Base-by-base conservation (phyloP, 2,329 filamentous ascomycete species). In the Hymenoscyphus salicellus region DNA sequence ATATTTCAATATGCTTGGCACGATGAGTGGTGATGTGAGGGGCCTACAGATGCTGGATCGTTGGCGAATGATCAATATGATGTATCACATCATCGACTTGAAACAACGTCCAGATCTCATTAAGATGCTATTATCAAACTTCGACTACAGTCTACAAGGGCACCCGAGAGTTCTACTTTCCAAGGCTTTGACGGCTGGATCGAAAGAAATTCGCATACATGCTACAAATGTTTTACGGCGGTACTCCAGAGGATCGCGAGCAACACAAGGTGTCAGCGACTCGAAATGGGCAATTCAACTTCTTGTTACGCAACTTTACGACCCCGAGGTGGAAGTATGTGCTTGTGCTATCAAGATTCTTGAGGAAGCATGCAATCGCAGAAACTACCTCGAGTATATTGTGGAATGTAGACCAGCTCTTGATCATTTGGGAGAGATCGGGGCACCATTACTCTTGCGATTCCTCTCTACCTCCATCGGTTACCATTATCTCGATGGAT, bases 41-140 rank as follows among this genome's bases (percentile, higher is more conserved):
- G 95, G 95, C 0, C 83, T 98, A 28, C 87, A 90, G 66, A 94
- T 99, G 79, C 86, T 99, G 74, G 94, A 98, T 76, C 84, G 92
- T 72, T 98, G 95, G 94, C 92, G 93, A 72, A 96, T 99, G 84
- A 93, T 97, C 79, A 98, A 98, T 77, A 99, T 99, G 92, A 96
- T 98, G 83, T 99, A 99, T 75, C 95, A 98, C 77, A 97, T 99
- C 66, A 86, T 97, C 64, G 94, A 98, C 74, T 82, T 97, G 55
- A 92, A 91, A 72, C 90, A 95, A 76, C 89, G 95, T 2, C 92
- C 94, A 56, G 95, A 99, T 75, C 82, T 99, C 65, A 92, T 98
- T 75, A 92, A 93, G 75, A 84, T 94, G 10, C 84, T 99, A 36
- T 83, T 99, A 8, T 89, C 90, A 58, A 95, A 93, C 73, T 93